Percentiles rank a stretch among this genome's conserved stretches.
Evolutionary conservation across 1,284 basidiomycete genomes (phyloP).

Genomic region (Cutaneotrichosporon sp.): DNA sequence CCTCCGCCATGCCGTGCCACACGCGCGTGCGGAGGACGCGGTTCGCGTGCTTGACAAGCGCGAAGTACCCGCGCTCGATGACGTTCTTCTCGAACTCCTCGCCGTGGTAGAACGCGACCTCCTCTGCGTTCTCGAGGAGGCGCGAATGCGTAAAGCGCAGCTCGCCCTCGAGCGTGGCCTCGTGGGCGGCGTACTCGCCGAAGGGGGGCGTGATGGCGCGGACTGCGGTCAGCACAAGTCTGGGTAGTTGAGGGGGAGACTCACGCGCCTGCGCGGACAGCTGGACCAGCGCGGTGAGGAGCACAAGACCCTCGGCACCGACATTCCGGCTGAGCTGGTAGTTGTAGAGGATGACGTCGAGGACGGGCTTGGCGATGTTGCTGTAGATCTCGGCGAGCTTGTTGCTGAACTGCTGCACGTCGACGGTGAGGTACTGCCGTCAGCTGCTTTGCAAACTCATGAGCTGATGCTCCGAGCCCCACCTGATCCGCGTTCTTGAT

Average conservation of each 20-base stretch:
- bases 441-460: slow-evolving; percentile 3
- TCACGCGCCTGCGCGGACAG: slow-evolving; percentile 59
- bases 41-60: slow-evolving; percentile 85
- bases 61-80: slow-evolving; percentile 87
- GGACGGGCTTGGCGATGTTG: slow-evolving; percentile 87
- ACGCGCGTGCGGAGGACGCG: slow-evolving; percentile 77
- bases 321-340: slow-evolving; percentile 93
- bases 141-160: slow-evolving; percentile 91
- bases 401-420: slow-evolving; percentile 89
- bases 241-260: slow-evolving; percentile 11
- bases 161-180: slow-evolving; percentile 80
- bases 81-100: slow-evolving; percentile 90
- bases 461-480: too few species aligned
- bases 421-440: slow-evolving; percentile 71
- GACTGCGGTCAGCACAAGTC: slow-evolving; percentile 57
- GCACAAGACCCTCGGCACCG: slow-evolving; percentile 87
- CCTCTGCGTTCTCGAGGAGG: slow-evolving; percentile 90
- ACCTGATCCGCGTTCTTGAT: slow-evolving; percentile 96
- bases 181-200: slow-evolving; percentile 77
- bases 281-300: slow-evolving; percentile 83
- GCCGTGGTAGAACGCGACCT: slow-evolving; percentile 90
- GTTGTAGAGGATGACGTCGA: slow-evolving; percentile 90
- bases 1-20: slow-evolving; percentile 90
- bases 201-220: slow-evolving; percentile 89
- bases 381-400: slow-evolving; percentile 93